Conservation (phyloP, 345 rosid species). For the Citrus australasica region DNA sequence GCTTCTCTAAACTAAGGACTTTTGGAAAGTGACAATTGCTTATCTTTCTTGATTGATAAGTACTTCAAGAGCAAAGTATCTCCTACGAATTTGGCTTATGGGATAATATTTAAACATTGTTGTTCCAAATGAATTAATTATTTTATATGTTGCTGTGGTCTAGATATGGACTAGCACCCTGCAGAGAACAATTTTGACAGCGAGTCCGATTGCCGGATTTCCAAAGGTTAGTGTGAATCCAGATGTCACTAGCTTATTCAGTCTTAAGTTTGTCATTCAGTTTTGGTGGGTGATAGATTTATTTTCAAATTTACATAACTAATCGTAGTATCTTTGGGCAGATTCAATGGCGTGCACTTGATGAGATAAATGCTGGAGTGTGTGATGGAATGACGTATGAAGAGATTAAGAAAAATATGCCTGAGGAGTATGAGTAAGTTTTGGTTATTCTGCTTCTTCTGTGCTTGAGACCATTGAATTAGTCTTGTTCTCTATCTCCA, state of each 20-base stretch:
- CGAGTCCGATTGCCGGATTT: conserved; percentile 81
- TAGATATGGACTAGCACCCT: conserved; percentile 99
- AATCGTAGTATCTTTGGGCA: conserved; percentile 22
- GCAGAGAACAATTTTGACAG: conserved; percentile 86
- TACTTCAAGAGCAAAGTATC: not conserved
- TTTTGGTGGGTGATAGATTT: not conserved
- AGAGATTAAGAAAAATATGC: conserved; percentile 90
- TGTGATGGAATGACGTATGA: conserved; percentile 99
- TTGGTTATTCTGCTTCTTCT: conserved; percentile 7
- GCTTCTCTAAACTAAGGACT: not conserved
- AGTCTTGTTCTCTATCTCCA: not conserved
- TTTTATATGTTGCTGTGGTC: conserved; percentile 5
- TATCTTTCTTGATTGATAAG: not conserved
- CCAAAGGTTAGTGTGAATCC: conserved; percentile 68
- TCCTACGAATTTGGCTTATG: not conserved
- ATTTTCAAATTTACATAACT: not conserved
- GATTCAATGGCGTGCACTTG: conserved; percentile 99
- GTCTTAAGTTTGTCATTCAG: not conserved
- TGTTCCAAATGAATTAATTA: not conserved
- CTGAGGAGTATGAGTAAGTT: conserved; percentile 94
- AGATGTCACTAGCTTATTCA: not conserved
- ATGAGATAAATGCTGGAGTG: conserved; percentile 97
- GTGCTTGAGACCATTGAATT: conserved; percentile 1
- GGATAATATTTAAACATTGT: not conserved
- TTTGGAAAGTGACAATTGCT: not conserved